Conservation (phyloP, 768 basidiomycete genomes). For the Symmetrospora coprosmae region DNA sequence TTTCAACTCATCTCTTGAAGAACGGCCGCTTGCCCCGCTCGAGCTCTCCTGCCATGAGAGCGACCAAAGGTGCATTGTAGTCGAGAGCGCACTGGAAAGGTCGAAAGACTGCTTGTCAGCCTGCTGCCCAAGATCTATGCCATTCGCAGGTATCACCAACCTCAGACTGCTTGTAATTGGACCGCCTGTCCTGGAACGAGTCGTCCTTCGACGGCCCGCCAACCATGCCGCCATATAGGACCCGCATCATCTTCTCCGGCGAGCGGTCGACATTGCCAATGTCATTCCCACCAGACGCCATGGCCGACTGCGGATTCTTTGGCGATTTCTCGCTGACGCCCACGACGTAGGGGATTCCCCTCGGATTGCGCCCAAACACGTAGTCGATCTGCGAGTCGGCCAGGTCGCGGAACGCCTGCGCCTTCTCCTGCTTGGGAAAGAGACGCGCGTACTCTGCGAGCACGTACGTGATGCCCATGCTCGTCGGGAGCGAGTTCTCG, state of each 20-base stretch:
- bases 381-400: conserved; percentile 54
- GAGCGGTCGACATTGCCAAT: conserved; percentile 55
- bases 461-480: conserved; percentile 1
- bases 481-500: conserved; percentile 1
- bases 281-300: conserved; percentile 69
- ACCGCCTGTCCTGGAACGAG: conserved; percentile 67
- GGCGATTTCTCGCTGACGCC: conserved; percentile 83
- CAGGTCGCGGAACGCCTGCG: background rate
- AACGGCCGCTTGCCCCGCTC: conserved; percentile 5
- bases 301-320: conserved; percentile 67
- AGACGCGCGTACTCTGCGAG: conserved; percentile 12
- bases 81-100: conserved; percentile 8
- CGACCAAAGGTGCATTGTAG: conserved; percentile 10
- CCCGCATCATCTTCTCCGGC: conserved; percentile 57
- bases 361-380: conserved; percentile 72
- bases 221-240: conserved; percentile 73
- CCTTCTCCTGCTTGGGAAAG: background rate
- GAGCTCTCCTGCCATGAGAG: background rate
- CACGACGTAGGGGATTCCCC: conserved; percentile 81
- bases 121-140: too few relatives aligned
- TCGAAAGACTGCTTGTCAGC: too few relatives aligned
- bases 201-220: conserved; percentile 71
- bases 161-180: conserved; percentile 81
- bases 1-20: background rate
- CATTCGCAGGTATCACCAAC: conserved; percentile 40